phyloP scores from a whole-genome alignment of 1,139 yeast genomes.

The Yamadazyma conglobata region DNA sequence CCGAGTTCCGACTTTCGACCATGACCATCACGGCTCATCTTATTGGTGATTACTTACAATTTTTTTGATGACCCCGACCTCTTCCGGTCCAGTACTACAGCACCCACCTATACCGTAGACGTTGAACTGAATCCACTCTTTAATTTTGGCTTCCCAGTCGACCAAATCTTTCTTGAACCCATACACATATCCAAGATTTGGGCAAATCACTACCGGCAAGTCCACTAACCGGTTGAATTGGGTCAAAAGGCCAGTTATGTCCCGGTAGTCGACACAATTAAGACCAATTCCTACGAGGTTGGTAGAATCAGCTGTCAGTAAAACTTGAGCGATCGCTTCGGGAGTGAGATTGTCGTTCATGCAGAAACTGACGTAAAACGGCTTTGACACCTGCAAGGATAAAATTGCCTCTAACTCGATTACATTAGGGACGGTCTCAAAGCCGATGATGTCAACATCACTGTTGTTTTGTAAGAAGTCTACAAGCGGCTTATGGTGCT shows the following conservation, averaged over 20 bases:
- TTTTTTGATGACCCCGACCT: conserved; percentile 22
- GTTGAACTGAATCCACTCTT: conserved; percentile 30
- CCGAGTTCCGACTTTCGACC: background rate
- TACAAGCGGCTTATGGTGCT: conserved; percentile 50
- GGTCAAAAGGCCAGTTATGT: conserved; percentile 16
- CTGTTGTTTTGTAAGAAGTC: conserved; percentile 29
- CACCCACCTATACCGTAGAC: conserved; percentile 54
- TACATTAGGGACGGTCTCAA: conserved; percentile 64
- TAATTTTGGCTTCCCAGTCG: conserved; percentile 28
- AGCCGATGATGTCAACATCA: conserved; percentile 50
- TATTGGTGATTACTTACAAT: background rate
- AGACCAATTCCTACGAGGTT: conserved; percentile 35
- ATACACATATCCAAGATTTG: conserved; percentile 37
- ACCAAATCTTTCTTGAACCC: conserved; percentile 7
- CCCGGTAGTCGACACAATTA: conserved; percentile 34
- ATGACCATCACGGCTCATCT: background rate
- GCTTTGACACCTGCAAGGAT: conserved; percentile 19
- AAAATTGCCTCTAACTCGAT: conserved; percentile 42
- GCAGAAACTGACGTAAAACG: conserved; percentile 30
- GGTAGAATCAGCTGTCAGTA: conserved; percentile 5
- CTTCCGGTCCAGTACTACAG: conserved; percentile 51
- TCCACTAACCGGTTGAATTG: conserved; percentile 8
- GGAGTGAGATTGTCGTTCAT: conserved; percentile 21
- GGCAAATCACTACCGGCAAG: conserved; percentile 30
- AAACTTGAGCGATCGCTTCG: conserved; percentile 16